A percentile compares a stretch with the other conserved stretches of the same genome.
phyloP scores from a whole-genome alignment of 768 basidiomycete genomes.

The Wakefieldia striispora region DNA sequence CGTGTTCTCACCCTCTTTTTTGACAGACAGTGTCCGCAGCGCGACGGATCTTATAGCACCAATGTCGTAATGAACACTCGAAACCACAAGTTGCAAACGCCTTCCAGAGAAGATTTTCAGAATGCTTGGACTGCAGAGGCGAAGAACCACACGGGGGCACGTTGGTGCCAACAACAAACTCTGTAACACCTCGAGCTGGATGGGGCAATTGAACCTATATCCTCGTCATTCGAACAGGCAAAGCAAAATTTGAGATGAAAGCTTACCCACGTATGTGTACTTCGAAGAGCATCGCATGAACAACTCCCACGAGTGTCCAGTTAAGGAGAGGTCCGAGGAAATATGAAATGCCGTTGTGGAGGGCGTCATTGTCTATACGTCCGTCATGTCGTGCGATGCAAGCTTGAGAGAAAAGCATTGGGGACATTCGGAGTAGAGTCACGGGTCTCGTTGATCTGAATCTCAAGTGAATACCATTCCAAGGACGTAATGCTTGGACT shows the following conservation, averaged over 20 bases:
- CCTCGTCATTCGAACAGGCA: neutral
- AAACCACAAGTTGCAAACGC: slow-evolving; percentile 31
- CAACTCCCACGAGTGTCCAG: slow-evolving; percentile 78
- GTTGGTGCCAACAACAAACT: slow-evolving; percentile 59
- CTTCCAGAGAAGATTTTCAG: slow-evolving; percentile 43
- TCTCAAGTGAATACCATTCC: neutral
- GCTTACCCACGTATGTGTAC: slow-evolving; percentile 55
- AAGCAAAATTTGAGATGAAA: neutral
- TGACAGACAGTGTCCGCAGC: slow-evolving; percentile 36
- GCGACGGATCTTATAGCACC: slow-evolving; percentile 40
- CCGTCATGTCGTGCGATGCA: slow-evolving; percentile 45
- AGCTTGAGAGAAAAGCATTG: slow-evolving; percentile 65
- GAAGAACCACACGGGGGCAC: slow-evolving; percentile 65
- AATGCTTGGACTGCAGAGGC: slow-evolving; percentile 58
- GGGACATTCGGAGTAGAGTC: slow-evolving; percentile 62
- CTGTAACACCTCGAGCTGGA: slow-evolving; percentile 65
- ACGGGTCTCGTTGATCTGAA: slow-evolving; percentile 71
- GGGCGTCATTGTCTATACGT: slow-evolving; percentile 63
- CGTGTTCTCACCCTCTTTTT: slow-evolving; percentile 35
- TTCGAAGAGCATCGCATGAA: slow-evolving; percentile 61
- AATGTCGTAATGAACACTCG: slow-evolving; percentile 36
- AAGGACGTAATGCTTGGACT: neutral
- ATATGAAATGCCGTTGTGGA: slow-evolving; percentile 76
- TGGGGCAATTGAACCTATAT: slow-evolving; percentile 45
- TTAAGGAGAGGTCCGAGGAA: slow-evolving; percentile 70